Base-by-base conservation (phyloP, 257 asterid species). In the Verbena officinalis region DNA sequence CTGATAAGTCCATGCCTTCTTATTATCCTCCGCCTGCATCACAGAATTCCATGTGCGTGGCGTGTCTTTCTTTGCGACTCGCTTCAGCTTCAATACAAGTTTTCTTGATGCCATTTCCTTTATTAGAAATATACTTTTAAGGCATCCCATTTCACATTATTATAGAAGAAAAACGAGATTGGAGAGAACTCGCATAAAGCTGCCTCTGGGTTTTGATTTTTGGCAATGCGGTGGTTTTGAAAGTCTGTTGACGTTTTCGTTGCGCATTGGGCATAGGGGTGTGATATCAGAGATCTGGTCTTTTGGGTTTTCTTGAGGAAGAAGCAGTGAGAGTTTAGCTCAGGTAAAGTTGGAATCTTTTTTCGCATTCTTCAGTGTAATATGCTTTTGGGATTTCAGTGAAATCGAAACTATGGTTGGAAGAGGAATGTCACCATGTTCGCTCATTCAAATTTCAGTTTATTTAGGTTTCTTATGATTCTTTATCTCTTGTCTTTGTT, bases 1-100 rank as follows among this genome's bases (percentile, higher is more conserved):
- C 80, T 68, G 74, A 72, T 62, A 76, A 46, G 69, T 73, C 78
- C 82, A 61, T 64, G 80, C 84, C 72, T 67, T 70, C 68, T 75
- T 40, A 40, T 78, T 66, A 59, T 53, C 49, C 59, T 27, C 27
- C 75, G 21, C 48, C 61, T 60, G 34, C 76, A 57, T 59, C 79
- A 45, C 77, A 65, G 31, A 50, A 13, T 50, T 71, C 69, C 81
- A 66, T 72, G 78, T 78, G 80, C 53, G 44, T 75, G 56, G 56
- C 58, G 31, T 24, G 42, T 56, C 43, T 36, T 12, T 30, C 64
- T 53, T 5, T 55, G 17, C 54, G 44, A 17, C 49, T 73, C 67
- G 55, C 82, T 74, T 74, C 52, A 24, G 42, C 75, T 69, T 51
- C 75, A 62, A 68, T 69, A 33, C 73, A 65, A 68, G 63, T 23